Conservation (phyloP, 371 early-diverging fungal genomes). For the Actinomortierella ambigua region DNA sequence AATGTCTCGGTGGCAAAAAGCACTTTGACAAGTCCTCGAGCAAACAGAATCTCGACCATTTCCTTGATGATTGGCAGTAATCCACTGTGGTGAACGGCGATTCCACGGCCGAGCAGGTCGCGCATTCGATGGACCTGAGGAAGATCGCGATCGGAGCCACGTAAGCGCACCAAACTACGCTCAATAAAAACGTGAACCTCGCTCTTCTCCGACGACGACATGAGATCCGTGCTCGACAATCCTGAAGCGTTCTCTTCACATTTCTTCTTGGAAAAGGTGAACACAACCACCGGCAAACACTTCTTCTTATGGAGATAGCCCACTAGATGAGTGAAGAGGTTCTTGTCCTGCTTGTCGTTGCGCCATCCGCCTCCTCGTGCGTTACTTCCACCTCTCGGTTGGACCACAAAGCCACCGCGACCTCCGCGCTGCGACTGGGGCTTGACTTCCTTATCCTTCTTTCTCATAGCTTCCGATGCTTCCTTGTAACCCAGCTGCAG, state of each 20-base stretch:
- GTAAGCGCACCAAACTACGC: slow-evolving; percentile 75
- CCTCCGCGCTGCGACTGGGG: slow-evolving; percentile 48
- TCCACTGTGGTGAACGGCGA: slow-evolving; percentile 98
- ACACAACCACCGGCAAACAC: slow-evolving; percentile 94
- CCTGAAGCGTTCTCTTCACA: slow-evolving; percentile 94
- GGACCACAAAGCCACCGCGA: slow-evolving; percentile 52
- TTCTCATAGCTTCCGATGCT: slow-evolving; percentile 51
- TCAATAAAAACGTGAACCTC: slow-evolving; percentile 90
- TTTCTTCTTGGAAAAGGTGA: slow-evolving; percentile 95
- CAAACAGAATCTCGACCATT: slow-evolving; percentile 97
- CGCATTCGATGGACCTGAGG: slow-evolving; percentile 93
- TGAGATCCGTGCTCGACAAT: slow-evolving; percentile 79
- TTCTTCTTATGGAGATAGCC: slow-evolving; percentile 74
- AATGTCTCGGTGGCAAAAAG: slow-evolving; percentile 96
- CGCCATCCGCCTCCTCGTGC: slow-evolving; percentile 48
- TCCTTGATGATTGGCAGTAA: slow-evolving; percentile 99
- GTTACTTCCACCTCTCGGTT: slow-evolving; percentile 52
- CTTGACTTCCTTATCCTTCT: slow-evolving; percentile 58
- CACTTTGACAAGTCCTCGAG: slow-evolving; percentile 90
- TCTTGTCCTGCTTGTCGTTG: slow-evolving; percentile 65
- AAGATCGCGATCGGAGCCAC: slow-evolving; percentile 77
- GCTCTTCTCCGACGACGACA: slow-evolving; percentile 79
- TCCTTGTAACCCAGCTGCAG: slow-evolving; percentile 58
- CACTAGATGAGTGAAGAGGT: slow-evolving; percentile 81
- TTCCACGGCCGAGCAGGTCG: slow-evolving; percentile 88